These are phyloP conservation scores for Rhexocercosporidium sp. DNA, from an alignment of 2,329 filamentous ascomycete species.

Conservation along the genomic window DNA sequence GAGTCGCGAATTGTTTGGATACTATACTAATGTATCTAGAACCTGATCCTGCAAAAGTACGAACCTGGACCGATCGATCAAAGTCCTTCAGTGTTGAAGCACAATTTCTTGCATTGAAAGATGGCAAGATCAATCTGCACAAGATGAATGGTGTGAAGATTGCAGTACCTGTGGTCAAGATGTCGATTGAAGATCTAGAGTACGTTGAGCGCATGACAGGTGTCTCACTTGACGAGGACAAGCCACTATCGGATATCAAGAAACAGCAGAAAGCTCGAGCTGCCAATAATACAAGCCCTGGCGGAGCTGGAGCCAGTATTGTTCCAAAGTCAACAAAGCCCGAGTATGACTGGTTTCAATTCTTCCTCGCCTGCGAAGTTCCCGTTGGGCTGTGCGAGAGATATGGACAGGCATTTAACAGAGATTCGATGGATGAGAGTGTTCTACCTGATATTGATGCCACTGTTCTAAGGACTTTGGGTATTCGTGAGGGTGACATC, in stretches of 20 bases:
- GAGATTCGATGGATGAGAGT: slow-evolving; percentile 95
- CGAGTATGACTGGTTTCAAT: slow-evolving; percentile 98
- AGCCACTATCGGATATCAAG: slow-evolving; percentile 86
- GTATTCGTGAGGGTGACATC: slow-evolving; percentile 95
- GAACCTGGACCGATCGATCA: slow-evolving; percentile 93
- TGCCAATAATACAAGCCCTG: slow-evolving; percentile 37
- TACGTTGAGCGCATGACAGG: slow-evolving; percentile 92
- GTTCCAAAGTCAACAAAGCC: slow-evolving; percentile 62
- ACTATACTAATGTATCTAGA: slow-evolving; percentile 55
- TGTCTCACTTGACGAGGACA: slow-evolving; percentile 87
- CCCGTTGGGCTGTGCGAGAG: slow-evolving; percentile 92
- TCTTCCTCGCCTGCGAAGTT: slow-evolving; percentile 92
- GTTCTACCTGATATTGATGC: slow-evolving; percentile 89
- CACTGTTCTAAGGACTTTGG: slow-evolving; percentile 80
- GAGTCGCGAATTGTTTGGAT: background rate
- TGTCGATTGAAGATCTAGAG: slow-evolving; percentile 93
- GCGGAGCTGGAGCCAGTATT: slow-evolving; percentile 63
- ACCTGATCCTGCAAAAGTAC: slow-evolving; percentile 81
- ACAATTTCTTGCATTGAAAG: slow-evolving; percentile 91
- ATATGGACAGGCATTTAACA: slow-evolving; percentile 86
- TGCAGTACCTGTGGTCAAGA: slow-evolving; percentile 91
- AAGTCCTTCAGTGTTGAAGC: slow-evolving; percentile 98
- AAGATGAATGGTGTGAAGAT: slow-evolving; percentile 99
- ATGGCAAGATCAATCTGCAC: slow-evolving; percentile 96
- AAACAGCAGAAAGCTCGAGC: slow-evolving; percentile 38